Evolutionary conservation across 768 basidiomycete species (phyloP).

Genomic region (Boletus patriciae): DNA sequence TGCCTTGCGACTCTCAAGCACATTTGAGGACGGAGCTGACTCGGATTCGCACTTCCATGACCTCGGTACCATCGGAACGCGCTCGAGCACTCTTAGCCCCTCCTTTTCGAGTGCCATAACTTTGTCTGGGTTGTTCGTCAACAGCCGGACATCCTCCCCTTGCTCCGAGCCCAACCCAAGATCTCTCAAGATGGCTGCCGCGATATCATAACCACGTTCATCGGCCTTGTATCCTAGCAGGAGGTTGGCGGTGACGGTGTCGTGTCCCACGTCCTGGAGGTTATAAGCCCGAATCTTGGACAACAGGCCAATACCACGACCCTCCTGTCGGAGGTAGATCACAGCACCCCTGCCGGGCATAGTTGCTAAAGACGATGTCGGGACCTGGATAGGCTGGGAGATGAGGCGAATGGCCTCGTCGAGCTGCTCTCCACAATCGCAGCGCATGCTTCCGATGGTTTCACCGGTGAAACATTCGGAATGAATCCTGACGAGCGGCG

Average conservation of each 20-base stretch:
- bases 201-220: conserved; percentile 90
- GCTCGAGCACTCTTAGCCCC: conserved; percentile 74
- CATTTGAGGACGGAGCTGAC: neutral
- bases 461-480: conserved; percentile 99
- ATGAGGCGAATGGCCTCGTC: conserved; percentile 96
- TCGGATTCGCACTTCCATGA: conserved; percentile 60
- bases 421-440: conserved; percentile 98
- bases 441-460: conserved; percentile 96
- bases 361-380: conserved; percentile 35
- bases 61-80: conserved; percentile 92
- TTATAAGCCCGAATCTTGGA: conserved; percentile 98
- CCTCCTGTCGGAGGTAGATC: conserved; percentile 95
- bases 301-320: conserved; percentile 92
- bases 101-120: conserved; percentile 83
- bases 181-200: conserved; percentile 86
- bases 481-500: conserved; percentile 91
- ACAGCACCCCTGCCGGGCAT: conserved; percentile 90
- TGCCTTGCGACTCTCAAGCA: conserved; percentile 37
- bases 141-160: conserved; percentile 64
- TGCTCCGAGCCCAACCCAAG: conserved; percentile 65
- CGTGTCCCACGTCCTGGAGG: conserved; percentile 94
- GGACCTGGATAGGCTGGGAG: conserved; percentile 61
- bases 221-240: conserved; percentile 94
- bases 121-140: conserved; percentile 99
- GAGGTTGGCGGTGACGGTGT: conserved; percentile 97